Conservation (phyloP, 2,329 filamentous ascomycete genomes). For the Pestalotiopsis sp. region DNA sequence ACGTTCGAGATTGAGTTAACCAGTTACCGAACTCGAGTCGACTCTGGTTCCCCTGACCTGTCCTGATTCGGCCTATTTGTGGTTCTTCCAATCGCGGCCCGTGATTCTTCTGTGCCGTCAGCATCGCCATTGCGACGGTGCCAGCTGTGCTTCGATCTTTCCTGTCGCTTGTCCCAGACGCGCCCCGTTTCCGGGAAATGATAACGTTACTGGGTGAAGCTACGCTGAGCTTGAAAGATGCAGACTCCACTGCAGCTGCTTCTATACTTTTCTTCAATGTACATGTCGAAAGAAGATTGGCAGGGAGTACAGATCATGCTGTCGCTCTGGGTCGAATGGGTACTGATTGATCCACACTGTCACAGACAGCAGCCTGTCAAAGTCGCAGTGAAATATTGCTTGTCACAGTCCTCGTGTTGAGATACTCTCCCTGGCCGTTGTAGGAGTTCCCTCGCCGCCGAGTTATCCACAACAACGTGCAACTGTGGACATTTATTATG, state of each 20-base stretch:
- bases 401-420: not conserved
- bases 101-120: not conserved
- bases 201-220: not conserved
- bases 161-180: not conserved
- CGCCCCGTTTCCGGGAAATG: constrained; percentile 2
- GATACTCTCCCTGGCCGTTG: too few relatives aligned
- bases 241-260: not conserved
- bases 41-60: too few relatives aligned
- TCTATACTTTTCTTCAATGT: not conserved
- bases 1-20: not conserved
- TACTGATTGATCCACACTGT: too few relatives aligned
- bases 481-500: too few relatives aligned
- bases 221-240: not conserved
- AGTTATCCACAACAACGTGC: too few relatives aligned
- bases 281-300: not conserved
- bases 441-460: too few relatives aligned
- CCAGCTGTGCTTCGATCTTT: not conserved
- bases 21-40: not conserved
- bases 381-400: not conserved
- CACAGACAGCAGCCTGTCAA: too few relatives aligned
- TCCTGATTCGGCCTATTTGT: not conserved
- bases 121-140: not conserved
- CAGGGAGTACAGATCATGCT: not conserved
- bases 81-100: not conserved
- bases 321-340: too few relatives aligned